Conservation (phyloP, 2,329 filamentous ascomycete species). For the Diaporthe australafricana region DNA sequence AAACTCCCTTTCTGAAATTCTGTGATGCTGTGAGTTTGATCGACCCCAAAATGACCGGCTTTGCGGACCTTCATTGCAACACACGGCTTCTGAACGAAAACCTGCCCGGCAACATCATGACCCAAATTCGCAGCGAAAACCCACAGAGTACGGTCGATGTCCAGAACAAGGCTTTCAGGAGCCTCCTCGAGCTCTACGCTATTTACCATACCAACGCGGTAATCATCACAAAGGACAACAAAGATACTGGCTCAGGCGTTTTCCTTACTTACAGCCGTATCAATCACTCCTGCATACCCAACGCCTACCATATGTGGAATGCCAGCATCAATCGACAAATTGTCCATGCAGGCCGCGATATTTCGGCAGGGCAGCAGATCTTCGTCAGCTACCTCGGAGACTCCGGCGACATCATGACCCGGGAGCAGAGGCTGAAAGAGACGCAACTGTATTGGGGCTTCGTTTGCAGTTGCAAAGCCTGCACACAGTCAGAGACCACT, state of each 20-base stretch:
- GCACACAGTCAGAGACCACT: background rate
- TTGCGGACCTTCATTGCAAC: constrained; percentile 1
- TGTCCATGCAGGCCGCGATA: constrained; percentile 42
- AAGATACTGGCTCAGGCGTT: background rate
- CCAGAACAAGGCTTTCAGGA: background rate
- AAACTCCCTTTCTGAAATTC: background rate
- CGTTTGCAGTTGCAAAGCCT: background rate
- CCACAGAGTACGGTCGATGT: background rate
- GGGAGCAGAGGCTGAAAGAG: background rate
- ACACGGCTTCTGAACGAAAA: background rate
- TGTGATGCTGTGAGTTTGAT: background rate
- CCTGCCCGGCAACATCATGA: background rate
- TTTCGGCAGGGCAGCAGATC: constrained; percentile 43
- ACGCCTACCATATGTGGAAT: constrained; percentile 44
- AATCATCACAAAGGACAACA: background rate
- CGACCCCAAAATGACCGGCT: background rate
- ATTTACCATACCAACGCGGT: constrained; percentile 13
- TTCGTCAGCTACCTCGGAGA: constrained; percentile 40
- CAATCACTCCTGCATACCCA: constrained; percentile 46
- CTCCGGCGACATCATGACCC: background rate
- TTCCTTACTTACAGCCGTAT: constrained; percentile 37
- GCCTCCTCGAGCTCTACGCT: background rate
- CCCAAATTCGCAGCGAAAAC: background rate
- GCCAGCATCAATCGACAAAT: constrained; percentile 37
- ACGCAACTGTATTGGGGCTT: constrained; percentile 3